A percentile compares a stretch with the other conserved stretches of the same genome.
Conservation (phyloP, 306 rosid genomes). For the Cucurbita ficifolia region DNA sequence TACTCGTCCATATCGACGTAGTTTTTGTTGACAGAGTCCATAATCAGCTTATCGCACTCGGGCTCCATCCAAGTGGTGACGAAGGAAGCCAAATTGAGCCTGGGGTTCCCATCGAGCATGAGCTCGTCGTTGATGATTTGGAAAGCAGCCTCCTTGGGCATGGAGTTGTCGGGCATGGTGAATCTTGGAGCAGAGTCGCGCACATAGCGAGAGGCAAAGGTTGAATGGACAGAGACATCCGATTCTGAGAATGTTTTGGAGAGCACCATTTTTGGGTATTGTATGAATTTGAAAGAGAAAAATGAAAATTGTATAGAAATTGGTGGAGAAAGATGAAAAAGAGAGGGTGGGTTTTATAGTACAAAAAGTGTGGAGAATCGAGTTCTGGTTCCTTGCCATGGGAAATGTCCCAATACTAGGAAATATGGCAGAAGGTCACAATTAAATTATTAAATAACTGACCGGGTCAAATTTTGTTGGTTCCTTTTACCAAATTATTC, state of each 20-base stretch:
- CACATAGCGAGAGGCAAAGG: conserved; percentile 26
- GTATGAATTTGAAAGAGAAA: background rate
- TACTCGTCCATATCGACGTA: conserved; percentile 20
- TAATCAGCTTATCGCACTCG: conserved; percentile 50
- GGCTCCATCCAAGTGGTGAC: conserved; percentile 83
- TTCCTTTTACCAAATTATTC: background rate
- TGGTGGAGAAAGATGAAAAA: background rate
- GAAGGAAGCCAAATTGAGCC: conserved; percentile 65
- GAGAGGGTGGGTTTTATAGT: background rate
- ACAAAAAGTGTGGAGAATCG: background rate
- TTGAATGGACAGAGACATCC: conserved; percentile 21
- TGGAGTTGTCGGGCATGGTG: conserved; percentile 39
- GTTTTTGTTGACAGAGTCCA: conserved; percentile 72
- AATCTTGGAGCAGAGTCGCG: conserved; percentile 22
- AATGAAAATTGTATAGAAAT: background rate
- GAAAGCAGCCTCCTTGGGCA: conserved; percentile 42
- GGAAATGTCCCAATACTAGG: background rate
- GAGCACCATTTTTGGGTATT: conserved; percentile 12
- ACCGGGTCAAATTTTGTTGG: background rate
- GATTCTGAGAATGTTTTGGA: conserved; percentile 22
- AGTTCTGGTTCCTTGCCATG: background rate
- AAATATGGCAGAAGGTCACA: background rate
- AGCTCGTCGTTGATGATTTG: conserved; percentile 52
- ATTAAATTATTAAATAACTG: background rate
- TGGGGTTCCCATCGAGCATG: conserved; percentile 44